Evolutionary conservation across 2,329 filamentous ascomycete species (phyloP).

Genomic region (Saccharata proteae): DNA sequence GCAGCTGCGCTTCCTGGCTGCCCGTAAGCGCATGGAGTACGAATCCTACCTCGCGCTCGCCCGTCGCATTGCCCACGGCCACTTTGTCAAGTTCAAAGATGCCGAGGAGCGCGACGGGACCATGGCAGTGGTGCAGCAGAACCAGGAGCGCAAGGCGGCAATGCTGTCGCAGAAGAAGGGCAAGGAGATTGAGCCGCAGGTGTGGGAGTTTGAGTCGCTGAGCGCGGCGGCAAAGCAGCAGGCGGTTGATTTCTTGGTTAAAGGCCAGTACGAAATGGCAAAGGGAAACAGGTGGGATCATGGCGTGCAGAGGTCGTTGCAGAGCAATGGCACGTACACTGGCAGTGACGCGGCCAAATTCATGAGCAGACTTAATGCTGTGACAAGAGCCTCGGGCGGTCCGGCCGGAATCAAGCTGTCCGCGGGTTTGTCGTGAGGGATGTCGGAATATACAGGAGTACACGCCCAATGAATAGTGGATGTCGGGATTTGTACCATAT

Average conservation of each 20-base stretch:
- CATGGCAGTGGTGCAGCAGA: slow-evolving; percentile 1
- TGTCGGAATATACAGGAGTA: too few species aligned
- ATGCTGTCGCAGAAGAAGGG: slow-evolving; percentile 7
- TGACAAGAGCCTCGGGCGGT: too few species aligned
- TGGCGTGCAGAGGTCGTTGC: not conserved
- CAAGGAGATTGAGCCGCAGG: slow-evolving; percentile 3
- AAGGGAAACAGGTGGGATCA: not conserved
- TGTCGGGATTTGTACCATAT: too few species aligned
- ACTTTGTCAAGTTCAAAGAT: slow-evolving; percentile 7
- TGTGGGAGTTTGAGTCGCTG: slow-evolving; percentile 7
- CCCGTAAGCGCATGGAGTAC: slow-evolving; percentile 2
- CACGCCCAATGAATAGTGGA: too few species aligned
- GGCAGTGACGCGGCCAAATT: slow-evolving; percentile 1
- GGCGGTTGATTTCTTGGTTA: slow-evolving; percentile 2
- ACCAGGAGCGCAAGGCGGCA: slow-evolving; percentile 2
- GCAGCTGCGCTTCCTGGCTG: slow-evolving; percentile 3
- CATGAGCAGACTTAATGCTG: not conserved
- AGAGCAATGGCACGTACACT: slow-evolving; percentile 5
- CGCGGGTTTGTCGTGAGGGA: too few species aligned
- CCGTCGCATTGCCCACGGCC: slow-evolving; percentile 5
- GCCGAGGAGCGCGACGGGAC: slow-evolving; percentile 6
- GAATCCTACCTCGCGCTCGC: not conserved
- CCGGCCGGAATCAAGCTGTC: too few species aligned
- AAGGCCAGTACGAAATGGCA: slow-evolving; percentile 1
- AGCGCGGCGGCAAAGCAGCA: not conserved